These are phyloP conservation scores for Zizania palustris DNA, from an alignment of 202 grass and related monocot species.

Conservation along the genomic window DNA sequence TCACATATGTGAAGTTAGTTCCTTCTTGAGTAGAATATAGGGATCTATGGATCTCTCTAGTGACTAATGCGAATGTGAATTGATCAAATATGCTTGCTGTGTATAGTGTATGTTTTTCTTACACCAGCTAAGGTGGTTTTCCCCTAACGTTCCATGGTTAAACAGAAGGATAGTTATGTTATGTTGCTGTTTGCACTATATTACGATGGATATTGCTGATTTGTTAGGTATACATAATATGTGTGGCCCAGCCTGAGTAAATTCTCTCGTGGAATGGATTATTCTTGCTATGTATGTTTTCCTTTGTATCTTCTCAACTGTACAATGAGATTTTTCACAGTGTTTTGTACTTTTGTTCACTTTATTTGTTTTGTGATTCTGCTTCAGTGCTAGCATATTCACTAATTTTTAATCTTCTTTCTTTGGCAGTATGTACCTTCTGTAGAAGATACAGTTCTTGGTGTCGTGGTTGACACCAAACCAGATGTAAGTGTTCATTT, in stretches of 20 bases:
- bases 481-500: conserved; percentile 73
- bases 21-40: too few relatives aligned
- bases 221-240: conserved; percentile 4
- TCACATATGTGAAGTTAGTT: too few relatives aligned
- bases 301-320: background rate
- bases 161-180: background rate
- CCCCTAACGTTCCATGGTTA: background rate
- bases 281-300: background rate
- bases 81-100: conserved; percentile 15
- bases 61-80: conserved; percentile 3
- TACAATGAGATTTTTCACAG: background rate
- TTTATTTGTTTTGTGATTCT: background rate
- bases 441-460: conserved; percentile 73
- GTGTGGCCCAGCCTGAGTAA: background rate
- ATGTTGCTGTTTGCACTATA: conserved; percentile 6
- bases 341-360: conserved; percentile 5
- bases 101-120: background rate
- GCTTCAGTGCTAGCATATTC: conserved; percentile 19
- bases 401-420: conserved; percentile 27
- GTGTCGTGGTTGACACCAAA: conserved; percentile 80
- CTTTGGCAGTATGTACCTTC: conserved; percentile 73
- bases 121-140: background rate
- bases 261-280: conserved; percentile 3
- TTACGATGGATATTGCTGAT: background rate
- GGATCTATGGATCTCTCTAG: background rate